Base-by-base conservation (phyloP, 495 filamentous ascomycete species). In the Penicillium bialowiezense region DNA sequence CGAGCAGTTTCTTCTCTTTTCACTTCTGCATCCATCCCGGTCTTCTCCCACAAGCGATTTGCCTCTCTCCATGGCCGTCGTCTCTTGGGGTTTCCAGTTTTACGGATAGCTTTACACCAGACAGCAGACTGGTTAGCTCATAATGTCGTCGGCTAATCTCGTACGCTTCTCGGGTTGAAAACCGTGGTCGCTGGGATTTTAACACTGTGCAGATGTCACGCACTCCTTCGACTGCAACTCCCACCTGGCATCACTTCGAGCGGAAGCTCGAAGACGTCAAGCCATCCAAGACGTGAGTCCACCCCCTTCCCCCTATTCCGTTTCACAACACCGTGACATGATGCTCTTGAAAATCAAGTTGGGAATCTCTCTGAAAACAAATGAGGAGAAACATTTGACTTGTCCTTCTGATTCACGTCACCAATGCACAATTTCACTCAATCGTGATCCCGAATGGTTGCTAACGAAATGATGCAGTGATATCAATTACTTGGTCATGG, bases 311-410 rank as follows among this genome's bases (percentile, higher is more conserved):
- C 46, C 46, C 34, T 19, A 35, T 33, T 26, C 51, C 41, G 41
- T 36, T 48, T 36, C 37, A n/a, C n/a, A 43, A 18, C 38, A 41
- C 55, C 48, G 58, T 63, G 52, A 58, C 48, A 92, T 93, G 90
- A 97, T 97, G 93, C 58, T 80, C 79, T 64, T 71, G 64, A 67
- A 74, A 77, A 75, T 84, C 84, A 92, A 92, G 92, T 92, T 97
- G 93, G 93, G 95, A 99, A 99, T 99, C 93, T 99, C 93, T 99
- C 93, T 83, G 87, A 98, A 87, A 69, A 57, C 31, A 51, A 64
- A 72, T 97, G 93, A 84, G 84, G 93, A 97, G 88, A 91, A 85
- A 63, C 76, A 75, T 74, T 80, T 81, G 77, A 85, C 83, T 88
- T 88, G 83, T 81, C 43, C 66, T 71, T 82, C 83, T 90, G 82